phyloP scores from a whole-genome alignment of 306 rosid genomes.

The Adenanthera pavonina region DNA sequence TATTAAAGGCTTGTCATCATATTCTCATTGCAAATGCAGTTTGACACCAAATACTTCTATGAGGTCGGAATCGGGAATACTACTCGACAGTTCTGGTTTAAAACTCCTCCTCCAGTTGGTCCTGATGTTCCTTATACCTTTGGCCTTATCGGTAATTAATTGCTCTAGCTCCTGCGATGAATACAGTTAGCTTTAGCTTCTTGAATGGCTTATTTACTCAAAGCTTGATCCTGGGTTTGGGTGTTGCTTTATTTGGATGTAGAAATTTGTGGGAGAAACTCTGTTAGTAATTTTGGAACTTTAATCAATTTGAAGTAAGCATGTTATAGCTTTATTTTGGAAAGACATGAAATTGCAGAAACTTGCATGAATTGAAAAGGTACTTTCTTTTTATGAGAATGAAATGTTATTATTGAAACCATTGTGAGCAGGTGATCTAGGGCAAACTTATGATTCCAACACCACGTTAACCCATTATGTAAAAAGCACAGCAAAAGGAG shows the following conservation, averaged over 20 bases:
- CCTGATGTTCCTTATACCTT: constrained; percentile 77
- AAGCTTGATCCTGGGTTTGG: not conserved
- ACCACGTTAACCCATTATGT: constrained; percentile 69
- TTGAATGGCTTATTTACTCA: not conserved
- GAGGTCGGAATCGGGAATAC: constrained; percentile 63
- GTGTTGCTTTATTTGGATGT: not conserved
- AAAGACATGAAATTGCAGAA: not conserved
- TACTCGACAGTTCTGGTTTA: constrained; percentile 63
- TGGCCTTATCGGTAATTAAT: constrained; percentile 69
- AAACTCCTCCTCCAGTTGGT: constrained; percentile 74
- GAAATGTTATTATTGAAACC: not conserved
- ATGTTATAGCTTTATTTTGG: not conserved
- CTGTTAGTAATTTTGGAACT: not conserved
- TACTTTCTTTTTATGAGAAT: not conserved
- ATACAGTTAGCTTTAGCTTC: not conserved
- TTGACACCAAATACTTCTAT: constrained; percentile 68
- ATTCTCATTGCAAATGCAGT: constrained; percentile 49
- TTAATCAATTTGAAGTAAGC: not conserved
- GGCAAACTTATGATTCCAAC: constrained; percentile 73
- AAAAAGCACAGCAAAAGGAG: constrained; percentile 54
- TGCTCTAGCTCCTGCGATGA: not conserved
- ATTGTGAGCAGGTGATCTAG: constrained; percentile 72
- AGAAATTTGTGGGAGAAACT: not conserved
- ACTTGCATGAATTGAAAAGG: not conserved
- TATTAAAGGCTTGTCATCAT: not conserved